phyloP scores from a whole-genome alignment of 192 early-diverging fungal species.

The Podila epicladia region DNA sequence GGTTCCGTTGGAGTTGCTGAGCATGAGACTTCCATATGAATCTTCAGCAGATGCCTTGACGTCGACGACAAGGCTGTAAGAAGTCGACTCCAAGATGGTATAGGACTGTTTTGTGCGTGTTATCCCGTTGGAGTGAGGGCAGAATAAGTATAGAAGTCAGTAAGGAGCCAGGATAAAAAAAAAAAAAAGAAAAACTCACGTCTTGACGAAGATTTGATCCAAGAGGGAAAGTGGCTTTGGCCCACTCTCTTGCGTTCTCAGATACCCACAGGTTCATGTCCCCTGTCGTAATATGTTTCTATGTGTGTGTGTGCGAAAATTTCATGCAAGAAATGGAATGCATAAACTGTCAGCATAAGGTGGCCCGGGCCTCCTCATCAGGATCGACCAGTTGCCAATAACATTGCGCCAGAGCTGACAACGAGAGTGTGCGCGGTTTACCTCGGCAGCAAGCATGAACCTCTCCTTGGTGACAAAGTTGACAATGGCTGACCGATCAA shows the following conservation, averaged over 20 bases:
- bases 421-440: slow-evolving; percentile 27
- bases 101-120: slow-evolving; percentile 64
- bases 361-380: not conserved
- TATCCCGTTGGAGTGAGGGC: slow-evolving; percentile 54
- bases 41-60: slow-evolving; percentile 54
- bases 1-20: slow-evolving; percentile 90
- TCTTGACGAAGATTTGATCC: slow-evolving; percentile 27
- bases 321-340: not conserved
- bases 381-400: too few relatives aligned
- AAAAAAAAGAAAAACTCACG: slow-evolving; percentile 1
- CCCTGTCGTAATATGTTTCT: slow-evolving; percentile 51
- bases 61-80: slow-evolving; percentile 80
- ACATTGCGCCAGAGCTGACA: too few relatives aligned
- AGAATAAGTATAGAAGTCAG: not conserved
- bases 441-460: slow-evolving; percentile 77
- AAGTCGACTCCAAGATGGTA: slow-evolving; percentile 87
- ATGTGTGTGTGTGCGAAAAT: not conserved
- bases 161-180: not conserved
- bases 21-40: slow-evolving; percentile 76
- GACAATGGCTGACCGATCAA: slow-evolving; percentile 72
- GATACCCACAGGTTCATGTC: slow-evolving; percentile 74
- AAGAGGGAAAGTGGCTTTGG: slow-evolving; percentile 65
- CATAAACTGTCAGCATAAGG: not conserved
- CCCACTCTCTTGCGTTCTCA: slow-evolving; percentile 71
- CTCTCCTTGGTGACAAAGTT: slow-evolving; percentile 75